These are phyloP conservation scores for Cytospora schulzeri DNA, from an alignment of 2,329 filamentous ascomycete genomes.

Conservation along the genomic window DNA sequence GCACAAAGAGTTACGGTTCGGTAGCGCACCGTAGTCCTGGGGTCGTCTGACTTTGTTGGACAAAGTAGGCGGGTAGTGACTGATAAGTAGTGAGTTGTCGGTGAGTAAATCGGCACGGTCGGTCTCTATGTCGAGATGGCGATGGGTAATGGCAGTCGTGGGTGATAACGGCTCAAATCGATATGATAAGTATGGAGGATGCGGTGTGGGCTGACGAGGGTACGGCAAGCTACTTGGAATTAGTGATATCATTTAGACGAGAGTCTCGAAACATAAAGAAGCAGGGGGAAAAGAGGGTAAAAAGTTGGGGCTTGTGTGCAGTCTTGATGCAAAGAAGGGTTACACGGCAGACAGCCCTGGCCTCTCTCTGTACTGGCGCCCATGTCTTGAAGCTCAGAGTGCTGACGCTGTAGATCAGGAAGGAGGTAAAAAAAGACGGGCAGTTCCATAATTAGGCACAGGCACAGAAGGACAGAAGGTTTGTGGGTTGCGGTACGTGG, in stretches of 20 bases:
- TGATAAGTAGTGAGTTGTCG: conserved; percentile 11
- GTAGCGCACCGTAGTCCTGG: conserved; percentile 21
- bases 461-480: conserved; percentile 2
- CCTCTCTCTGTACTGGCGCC: not conserved
- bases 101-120: not conserved
- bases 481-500: not conserved
- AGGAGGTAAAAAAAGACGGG: conserved; percentile 4
- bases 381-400: not conserved
- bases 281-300: conserved; percentile 11
- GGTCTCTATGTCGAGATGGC: conserved; percentile 8
- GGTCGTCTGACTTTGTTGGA: conserved; percentile 8
- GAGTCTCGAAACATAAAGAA: conserved; percentile 20
- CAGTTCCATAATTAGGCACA: conserved; percentile 23
- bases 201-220: conserved; percentile 13
- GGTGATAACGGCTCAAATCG: not conserved
- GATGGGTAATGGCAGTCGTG: conserved; percentile 11
- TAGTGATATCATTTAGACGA: conserved; percentile 18
- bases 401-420: not conserved
- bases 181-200: conserved; percentile 3
- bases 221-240: conserved; percentile 24
- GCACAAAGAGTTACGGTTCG: conserved; percentile 12
- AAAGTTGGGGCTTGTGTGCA: conserved; percentile 15
- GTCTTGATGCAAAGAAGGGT: conserved; percentile 21
- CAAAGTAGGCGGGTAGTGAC: conserved; percentile 7
- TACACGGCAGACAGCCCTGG: conserved; percentile 15